These are phyloP conservation scores for Phanerochaete carnosa DNA, from an alignment of 768 basidiomycete genomes.

Conservation along the genomic window DNA sequence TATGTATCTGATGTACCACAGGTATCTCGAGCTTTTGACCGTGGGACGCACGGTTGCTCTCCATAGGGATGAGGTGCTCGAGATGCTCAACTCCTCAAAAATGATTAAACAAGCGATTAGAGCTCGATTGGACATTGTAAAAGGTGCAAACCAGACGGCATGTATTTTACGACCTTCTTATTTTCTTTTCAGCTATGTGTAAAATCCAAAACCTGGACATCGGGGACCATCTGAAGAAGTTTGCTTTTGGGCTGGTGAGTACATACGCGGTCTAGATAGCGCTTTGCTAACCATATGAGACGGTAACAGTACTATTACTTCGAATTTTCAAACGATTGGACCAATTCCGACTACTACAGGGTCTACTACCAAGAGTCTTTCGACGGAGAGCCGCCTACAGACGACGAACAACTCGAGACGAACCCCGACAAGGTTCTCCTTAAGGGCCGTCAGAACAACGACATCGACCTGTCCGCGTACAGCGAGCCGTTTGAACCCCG, in stretches of 20 bases:
- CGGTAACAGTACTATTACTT: not conserved
- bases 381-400: not conserved
- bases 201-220: conserved; percentile 5
- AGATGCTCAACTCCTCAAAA: not conserved
- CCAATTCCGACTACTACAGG: not conserved
- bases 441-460: not conserved
- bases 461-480: not conserved
- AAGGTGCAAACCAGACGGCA: not conserved
- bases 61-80: not conserved
- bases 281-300: not conserved
- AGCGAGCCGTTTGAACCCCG: not conserved
- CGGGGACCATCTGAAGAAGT: conserved; percentile 1
- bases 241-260: conserved; percentile 11
- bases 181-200: conserved; percentile 3
- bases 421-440: not conserved
- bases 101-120: not conserved
- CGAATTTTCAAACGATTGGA: not conserved
- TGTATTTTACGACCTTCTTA: not conserved
- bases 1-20: conserved; percentile 5
- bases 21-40: not conserved
- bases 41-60: not conserved
- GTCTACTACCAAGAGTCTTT: not conserved
- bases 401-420: not conserved
- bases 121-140: not conserved
- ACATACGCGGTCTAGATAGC: not conserved